Evolutionary conservation across 2,329 filamentous ascomycete genomes (phyloP), one percentile per base, ranked within the genome.

Genomic region (Clonostachys rhizophaga): DNA sequence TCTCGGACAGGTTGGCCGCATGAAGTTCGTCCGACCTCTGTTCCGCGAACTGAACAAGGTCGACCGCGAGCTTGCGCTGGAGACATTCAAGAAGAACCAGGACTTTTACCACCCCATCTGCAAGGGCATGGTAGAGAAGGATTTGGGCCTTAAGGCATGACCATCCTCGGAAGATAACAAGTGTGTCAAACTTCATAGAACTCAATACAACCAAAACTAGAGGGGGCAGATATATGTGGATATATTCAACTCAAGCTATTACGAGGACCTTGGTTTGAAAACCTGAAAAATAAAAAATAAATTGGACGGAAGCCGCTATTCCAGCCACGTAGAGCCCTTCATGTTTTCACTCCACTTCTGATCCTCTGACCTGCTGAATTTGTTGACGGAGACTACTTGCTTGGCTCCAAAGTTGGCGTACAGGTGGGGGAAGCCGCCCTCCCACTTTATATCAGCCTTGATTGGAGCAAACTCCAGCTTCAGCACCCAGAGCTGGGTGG

Each of bases 71-170:
- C 67, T 95, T 58, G 92, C 94, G 1, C 67, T 92, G 46, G 74
- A 83, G 63, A 95, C 91, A 0, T 96, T 96, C 68, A 80, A 87
- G 69, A 87, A 86, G 77, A 86, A 96, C 64, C 87, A 79, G 67
- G 85, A 91, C 52, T 97, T 97, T 62, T 99, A 97, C 63, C 92
- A 97, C 62, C 94, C 94, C 3, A 96, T 97, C 57, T 96, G 91
- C 64, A 81, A 82, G 51, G 81, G 75, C 8, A 87, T 95, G 83
- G 83, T 95, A 4, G 87, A 90, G 69, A 96, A 95, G 76, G 88
- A 95, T 65, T 67, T 95, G 35, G 47, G 39, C 17, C 13, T 43
- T 24, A 48, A 42, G 33, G 47, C 33, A 14, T 45, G 39, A 24
- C 16, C 35, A 34, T 18, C 12, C 44, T 33, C 10, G 43, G 11